These are phyloP conservation scores for Leccinellum luteum DNA, from an alignment of 768 basidiomycete species.

Conservation along the genomic window DNA sequence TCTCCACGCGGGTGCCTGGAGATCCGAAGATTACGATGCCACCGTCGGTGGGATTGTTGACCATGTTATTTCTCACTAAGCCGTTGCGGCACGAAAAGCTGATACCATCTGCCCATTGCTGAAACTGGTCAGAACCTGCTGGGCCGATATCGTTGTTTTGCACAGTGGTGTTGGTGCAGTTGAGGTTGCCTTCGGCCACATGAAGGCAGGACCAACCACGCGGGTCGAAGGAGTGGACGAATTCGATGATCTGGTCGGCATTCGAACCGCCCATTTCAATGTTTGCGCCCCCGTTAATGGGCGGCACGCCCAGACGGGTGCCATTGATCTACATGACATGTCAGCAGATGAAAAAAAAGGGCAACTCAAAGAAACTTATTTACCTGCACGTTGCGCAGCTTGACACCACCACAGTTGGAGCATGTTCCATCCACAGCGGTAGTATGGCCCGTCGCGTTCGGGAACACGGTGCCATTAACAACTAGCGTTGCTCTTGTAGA, in stretches of 20 bases:
- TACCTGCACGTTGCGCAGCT: conserved; percentile 72
- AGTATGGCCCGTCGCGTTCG: conserved; percentile 63
- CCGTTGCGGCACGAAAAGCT: conserved; percentile 67
- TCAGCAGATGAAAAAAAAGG: background rate
- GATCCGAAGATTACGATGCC: conserved; percentile 78
- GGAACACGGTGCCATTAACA: conserved; percentile 57
- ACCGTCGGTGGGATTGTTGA: conserved; percentile 74
- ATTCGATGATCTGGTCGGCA: conserved; percentile 69
- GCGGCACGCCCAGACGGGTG: conserved; percentile 51
- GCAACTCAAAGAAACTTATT: background rate
- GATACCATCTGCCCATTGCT: conserved; percentile 83
- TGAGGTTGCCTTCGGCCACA: conserved; percentile 60
- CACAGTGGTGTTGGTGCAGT: conserved; percentile 61
- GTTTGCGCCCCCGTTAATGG: conserved; percentile 65
- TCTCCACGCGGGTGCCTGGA: conserved; percentile 68
- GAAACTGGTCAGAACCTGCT: conserved; percentile 60
- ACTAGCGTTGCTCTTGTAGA: conserved; percentile 65
- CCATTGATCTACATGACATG: conserved; percentile 61
- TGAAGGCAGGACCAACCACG: conserved; percentile 85
- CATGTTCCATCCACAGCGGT: conserved; percentile 73
- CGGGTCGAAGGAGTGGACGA: conserved; percentile 72
- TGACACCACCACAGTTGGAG: conserved; percentile 53
- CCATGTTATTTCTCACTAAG: conserved; percentile 62
- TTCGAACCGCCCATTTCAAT: conserved; percentile 85
- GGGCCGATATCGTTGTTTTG: conserved; percentile 86